Evolutionary conservation across 139 green algal genomes (phyloP).

Genomic region (Nannochloris sp.): DNA sequence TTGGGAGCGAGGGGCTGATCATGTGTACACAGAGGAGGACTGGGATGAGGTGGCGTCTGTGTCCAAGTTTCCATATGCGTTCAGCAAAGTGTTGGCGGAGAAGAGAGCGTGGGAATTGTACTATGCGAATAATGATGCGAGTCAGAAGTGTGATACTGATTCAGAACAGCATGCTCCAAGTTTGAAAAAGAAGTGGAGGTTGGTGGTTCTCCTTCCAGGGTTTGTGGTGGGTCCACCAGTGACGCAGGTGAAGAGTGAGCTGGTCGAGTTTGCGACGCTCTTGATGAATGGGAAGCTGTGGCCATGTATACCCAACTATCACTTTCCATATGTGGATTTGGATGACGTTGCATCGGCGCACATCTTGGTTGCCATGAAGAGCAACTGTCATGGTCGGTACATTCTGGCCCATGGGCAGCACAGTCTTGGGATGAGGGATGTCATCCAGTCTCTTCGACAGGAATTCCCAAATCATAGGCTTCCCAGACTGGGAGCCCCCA

Average conservation of each 20-base stretch:
- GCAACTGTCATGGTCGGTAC: conserved; percentile 9
- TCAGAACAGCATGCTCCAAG: too few species aligned
- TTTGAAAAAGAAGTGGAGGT: conserved; percentile 40
- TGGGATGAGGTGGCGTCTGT: conserved; percentile 59
- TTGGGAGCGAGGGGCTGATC: conserved; percentile 21
- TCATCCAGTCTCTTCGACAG: conserved; percentile 8
- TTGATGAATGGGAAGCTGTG: conserved; percentile 35
- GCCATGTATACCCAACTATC: conserved; percentile 1
- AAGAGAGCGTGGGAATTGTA: conserved; percentile 47
- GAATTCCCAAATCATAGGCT: conserved; percentile 21
- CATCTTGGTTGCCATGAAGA: conserved; percentile 28
- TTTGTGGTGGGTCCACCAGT: conserved; percentile 60
- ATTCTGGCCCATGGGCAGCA: conserved; percentile 34
- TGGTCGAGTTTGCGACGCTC: conserved; percentile 21
- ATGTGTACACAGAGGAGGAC: conserved; percentile 57
- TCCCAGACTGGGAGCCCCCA: background rate
- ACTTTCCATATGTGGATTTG: conserved; percentile 34
- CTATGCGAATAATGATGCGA: too few species aligned
- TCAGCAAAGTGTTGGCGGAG: conserved; percentile 68
- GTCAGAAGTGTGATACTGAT: conserved; percentile 1
- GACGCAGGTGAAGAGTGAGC: conserved; percentile 15
- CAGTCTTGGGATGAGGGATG: conserved; percentile 3
- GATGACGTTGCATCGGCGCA: conserved; percentile 43
- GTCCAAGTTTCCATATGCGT: conserved; percentile 53
- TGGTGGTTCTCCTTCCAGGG: conserved; percentile 57